These are phyloP conservation scores for Phaeoacremonium minimum DNA, from an alignment of 2,329 filamentous ascomycete genomes.

Conservation along the genomic window DNA sequence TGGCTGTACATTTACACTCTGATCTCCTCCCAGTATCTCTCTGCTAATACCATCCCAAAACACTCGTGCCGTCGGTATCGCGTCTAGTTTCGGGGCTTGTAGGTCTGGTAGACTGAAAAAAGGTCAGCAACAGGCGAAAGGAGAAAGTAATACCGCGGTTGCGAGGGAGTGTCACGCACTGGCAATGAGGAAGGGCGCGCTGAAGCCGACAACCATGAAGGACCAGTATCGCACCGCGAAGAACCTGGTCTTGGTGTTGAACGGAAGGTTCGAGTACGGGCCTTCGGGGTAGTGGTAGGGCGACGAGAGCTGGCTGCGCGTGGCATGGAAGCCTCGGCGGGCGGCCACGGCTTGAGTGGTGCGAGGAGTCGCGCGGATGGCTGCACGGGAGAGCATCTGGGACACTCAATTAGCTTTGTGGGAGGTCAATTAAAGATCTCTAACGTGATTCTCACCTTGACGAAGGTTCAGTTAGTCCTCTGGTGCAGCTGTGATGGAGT, in stretches of 20 bases:
- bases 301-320: conserved; percentile 76
- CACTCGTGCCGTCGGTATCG: neutral
- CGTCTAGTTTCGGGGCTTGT: conserved; percentile 38
- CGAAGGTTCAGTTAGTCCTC: no score
- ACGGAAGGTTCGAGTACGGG: conserved; percentile 89
- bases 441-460: conserved; percentile 4
- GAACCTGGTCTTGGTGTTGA: conserved; percentile 88
- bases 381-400: conserved; percentile 81
- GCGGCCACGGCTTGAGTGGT: conserved; percentile 50
- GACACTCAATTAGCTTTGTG: conserved; percentile 34
- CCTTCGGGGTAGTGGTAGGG: conserved; percentile 99
- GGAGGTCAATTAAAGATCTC: conserved; percentile 5
- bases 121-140: conserved; percentile 12
- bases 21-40: neutral
- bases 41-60: neutral
- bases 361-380: conserved; percentile 51
- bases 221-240: conserved; percentile 81
- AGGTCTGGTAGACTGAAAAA: conserved; percentile 43
- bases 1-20: conserved; percentile 1
- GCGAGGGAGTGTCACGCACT: conserved; percentile 50
- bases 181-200: conserved; percentile 60
- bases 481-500: conserved; percentile 2
- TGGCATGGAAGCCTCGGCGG: conserved; percentile 93
- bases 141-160: no score
- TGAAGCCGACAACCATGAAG: conserved; percentile 57